Evolutionary conservation across 495 filamentous ascomycete species (phyloP).

Genomic region (Tuber calosporum): DNA sequence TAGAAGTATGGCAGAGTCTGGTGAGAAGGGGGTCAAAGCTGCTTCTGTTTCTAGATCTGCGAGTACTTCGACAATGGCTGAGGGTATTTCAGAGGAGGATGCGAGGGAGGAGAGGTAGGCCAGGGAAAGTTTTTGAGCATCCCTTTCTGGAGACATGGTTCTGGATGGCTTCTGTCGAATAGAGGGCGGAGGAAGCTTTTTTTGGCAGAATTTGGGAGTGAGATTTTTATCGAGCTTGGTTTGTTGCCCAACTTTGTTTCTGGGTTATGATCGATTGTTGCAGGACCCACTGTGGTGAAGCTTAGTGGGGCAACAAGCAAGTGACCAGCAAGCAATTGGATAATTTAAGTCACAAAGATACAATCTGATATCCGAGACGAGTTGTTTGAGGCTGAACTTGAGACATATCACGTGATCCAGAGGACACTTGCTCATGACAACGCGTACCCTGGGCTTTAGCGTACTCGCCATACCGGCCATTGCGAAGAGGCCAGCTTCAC

Average conservation of each 20-base stretch:
- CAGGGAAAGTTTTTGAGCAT: constrained; percentile 10
- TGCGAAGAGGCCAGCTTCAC: background rate
- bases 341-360: too few relatives aligned
- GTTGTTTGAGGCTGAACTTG: constrained; percentile 24
- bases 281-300: background rate
- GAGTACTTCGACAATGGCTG: constrained; percentile 46
- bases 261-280: constrained; percentile 8
- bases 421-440: background rate
- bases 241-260: background rate
- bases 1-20: constrained; percentile 41
- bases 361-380: background rate
- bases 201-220: background rate
- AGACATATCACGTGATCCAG: background rate
- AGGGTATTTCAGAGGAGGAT: constrained; percentile 42
- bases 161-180: background rate
- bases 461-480: background rate
- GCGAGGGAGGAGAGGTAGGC: constrained; percentile 45
- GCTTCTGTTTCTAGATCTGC: constrained; percentile 48
- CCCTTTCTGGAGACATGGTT: constrained; percentile 5
- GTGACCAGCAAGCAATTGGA: background rate
- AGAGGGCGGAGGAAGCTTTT: background rate
- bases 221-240: background rate
- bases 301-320: background rate
- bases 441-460: background rate
- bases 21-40: constrained; percentile 39